These are phyloP conservation scores for Leccinum subspadiceum DNA, from an alignment of 1,284 basidiomycete species.

Conservation along the genomic window DNA sequence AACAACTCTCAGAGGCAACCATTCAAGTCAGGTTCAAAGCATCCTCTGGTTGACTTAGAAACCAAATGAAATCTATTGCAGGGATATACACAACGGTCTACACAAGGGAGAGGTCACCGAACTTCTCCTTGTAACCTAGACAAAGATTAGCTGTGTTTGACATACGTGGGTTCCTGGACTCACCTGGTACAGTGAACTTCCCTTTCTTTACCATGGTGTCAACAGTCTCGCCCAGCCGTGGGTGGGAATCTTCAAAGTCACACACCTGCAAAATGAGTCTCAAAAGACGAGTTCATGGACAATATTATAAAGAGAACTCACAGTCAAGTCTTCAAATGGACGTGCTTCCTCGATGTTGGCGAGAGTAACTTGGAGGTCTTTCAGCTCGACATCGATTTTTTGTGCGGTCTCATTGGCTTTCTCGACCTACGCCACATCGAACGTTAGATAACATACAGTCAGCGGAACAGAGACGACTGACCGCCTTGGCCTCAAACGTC, in stretches of 20 bases:
- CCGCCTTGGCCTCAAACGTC: conserved; percentile 95
- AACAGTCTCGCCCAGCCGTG: conserved; percentile 88
- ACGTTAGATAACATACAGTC: conserved; percentile 2
- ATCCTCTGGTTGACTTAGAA: not conserved
- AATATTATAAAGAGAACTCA: conserved; percentile 38
- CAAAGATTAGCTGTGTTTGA: conserved; percentile 6
- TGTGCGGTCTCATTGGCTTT: conserved; percentile 89
- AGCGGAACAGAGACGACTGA: conserved; percentile 44
- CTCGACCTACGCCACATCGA: conserved; percentile 58
- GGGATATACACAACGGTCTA: conserved; percentile 45
- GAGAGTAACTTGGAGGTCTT: conserved; percentile 90
- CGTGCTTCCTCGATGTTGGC: conserved; percentile 97
- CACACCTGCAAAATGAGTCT: conserved; percentile 53
- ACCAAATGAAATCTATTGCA: conserved; percentile 18
- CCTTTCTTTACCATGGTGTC: conserved; percentile 99
- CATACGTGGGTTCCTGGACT: conserved; percentile 20
- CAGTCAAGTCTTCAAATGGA: conserved; percentile 96
- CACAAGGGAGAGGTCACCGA: conserved; percentile 87
- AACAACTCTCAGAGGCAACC: not conserved
- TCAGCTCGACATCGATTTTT: conserved; percentile 92
- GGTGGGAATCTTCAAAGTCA: conserved; percentile 91
- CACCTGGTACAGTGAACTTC: conserved; percentile 96
- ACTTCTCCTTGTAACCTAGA: conserved; percentile 88
- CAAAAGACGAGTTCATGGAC: not conserved
- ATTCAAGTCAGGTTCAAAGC: not conserved